Base-by-base conservation (phyloP, 176 grass and related monocot species). In the Panicum miliaceum region DNA sequence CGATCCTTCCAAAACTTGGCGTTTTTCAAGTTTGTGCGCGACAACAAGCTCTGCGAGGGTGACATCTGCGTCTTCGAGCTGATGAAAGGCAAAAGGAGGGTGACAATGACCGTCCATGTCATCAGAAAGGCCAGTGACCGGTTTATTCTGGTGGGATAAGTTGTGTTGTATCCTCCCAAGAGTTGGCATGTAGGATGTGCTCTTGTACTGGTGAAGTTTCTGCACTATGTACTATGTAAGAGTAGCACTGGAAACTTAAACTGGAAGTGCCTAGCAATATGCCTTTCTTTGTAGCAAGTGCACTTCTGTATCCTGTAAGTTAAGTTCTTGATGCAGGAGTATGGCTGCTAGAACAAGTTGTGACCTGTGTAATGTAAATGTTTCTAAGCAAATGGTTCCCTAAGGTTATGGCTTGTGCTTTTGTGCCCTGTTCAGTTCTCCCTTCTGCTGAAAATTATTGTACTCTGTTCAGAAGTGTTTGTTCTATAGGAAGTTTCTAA, bases 31-130 rank as follows among this genome's bases (percentile, higher is more conserved):
- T 89, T 94, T 36, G 37, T 85, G 8, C 2, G 4, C 0, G 70
- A 80, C 13, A 84, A 87, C 36, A 15, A 68, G 16, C 72, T 91
- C 43, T 67, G 26, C 8, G 14, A 76, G 29, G 86, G 60, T 2
- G n/a, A 84, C 41, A 13, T 91, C 61, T 89, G 92, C 7, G 0
- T 89, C 27, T 91, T 89, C 26, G 86, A 94, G 69, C 53, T 94
- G 43, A 86, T 81, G 68, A 90, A 71, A 76, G 29, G 43, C 4
- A 2, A 20, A 18, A 80, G 3, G 60, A 80, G 34, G 51, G 60
- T 19, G 11, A 75, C 20, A 1, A 85, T 89, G 87, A 47, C 29
- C 2, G 62, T 89, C 41, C 82, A 89, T 89, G 87, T 75, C 11
- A n/a, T 56, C 16, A 68, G 61, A 62, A 85, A 61, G 76, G 29